Base-by-base conservation (phyloP, 2,329 filamentous ascomycete genomes). In the Talaromyces sp. region DNA sequence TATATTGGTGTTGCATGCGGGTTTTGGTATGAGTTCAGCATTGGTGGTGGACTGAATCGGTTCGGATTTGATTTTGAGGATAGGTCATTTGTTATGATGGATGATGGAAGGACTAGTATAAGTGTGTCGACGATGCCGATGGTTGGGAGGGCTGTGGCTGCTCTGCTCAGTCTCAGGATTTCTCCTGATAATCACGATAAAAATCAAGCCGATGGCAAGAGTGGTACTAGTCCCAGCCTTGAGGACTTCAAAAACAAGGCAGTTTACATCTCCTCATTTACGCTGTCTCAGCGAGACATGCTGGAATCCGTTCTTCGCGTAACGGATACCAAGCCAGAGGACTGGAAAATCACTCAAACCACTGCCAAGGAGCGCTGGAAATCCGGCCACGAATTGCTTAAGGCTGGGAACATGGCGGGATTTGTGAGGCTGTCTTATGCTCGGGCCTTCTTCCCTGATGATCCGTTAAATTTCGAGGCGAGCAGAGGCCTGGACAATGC, bases 11-110 rank as follows among this genome's bases (percentile, higher is more conserved):
- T 85, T 7, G 69, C 69, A 37, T 83, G 78, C 68, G 78, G 81
- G 0, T 85, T 84, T 69, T 86, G 84, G 84, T 86, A 85, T 71
- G 82, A 86, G 59, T 84, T 78, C 66, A 83, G 81, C 60, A 70
- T 86, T 2, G 79, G 73, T 0, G 74, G 76, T 1, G 72, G 72
- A 0, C 62, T 73, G 1, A 58, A 67, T 24, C 71, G 73, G 47
- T 84, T 77, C 66, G 85, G 85, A 0, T 84, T 86, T 71, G 82
- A 86, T 62, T 75, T 86, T 54, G 68, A 74, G 7, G 77, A 81
- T 41, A 73, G 73, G 22, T 7, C 11, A 2, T 4, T 49, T 11
- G 8, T 49, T 8, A 27, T 49, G 1, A 49, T 49, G 45, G 45
- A 49, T 49, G 45, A 24, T 27, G 45, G 45, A 7, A 24, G 7